Percentiles rank a stretch among this genome's conserved stretches.
Conservation (phyloP, 2,329 filamentous ascomycete species). For the Neoscytalidium dimidiatum region DNA sequence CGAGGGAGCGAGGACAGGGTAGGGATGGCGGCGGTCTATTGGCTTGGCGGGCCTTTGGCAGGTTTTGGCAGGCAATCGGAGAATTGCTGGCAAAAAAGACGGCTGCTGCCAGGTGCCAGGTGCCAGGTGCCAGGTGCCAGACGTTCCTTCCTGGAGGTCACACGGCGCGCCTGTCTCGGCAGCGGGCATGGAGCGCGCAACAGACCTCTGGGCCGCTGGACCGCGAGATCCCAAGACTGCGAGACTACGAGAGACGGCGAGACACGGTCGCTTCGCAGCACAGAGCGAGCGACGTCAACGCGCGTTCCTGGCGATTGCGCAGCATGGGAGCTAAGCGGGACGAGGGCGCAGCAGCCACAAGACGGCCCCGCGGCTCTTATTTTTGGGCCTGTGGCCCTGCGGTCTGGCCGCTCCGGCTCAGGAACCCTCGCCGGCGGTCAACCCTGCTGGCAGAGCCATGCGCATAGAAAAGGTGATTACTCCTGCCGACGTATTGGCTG, state of each 20-base stretch:
- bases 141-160: not conserved
- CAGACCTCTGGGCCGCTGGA: too few species aligned
- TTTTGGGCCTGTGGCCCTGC: not conserved
- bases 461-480: not conserved
- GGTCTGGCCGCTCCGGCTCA: constrained; percentile 7
- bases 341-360: not conserved
- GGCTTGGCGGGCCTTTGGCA: constrained; percentile 12
- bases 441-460: not conserved
- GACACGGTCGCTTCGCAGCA: not conserved
- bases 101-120: not conserved
- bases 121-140: not conserved
- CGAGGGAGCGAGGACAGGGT: constrained; percentile 1
- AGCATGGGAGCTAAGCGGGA: not conserved
- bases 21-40: constrained; percentile 6
- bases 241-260: not conserved
- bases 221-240: too few species aligned
- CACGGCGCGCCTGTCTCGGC: constrained; percentile 7
- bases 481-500: not conserved
- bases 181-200: constrained; percentile 6
- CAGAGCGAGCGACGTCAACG: not conserved
- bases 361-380: constrained; percentile 3
- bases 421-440: not conserved
- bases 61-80: constrained; percentile 1
- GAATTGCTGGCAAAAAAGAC: not conserved
- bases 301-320: not conserved